These are phyloP conservation scores for Scleroderma citrinum DNA, from an alignment of 768 basidiomycete genomes.

Conservation along the genomic window DNA sequence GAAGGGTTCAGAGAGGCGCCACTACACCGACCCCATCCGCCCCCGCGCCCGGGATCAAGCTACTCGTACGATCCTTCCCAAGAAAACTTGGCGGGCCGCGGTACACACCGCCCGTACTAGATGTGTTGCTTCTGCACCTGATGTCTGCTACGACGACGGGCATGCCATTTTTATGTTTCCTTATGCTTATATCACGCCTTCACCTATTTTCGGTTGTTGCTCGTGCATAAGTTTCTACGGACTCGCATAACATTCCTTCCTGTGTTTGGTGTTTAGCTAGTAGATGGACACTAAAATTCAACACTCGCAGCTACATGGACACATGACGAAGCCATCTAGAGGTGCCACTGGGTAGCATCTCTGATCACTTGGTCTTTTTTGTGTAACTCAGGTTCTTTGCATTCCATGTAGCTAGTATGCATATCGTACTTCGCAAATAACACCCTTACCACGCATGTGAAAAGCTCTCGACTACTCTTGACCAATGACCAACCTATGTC, in stretches of 20 bases:
- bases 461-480: neutral
- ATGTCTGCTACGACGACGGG: conserved; percentile 11
- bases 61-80: conserved; percentile 15
- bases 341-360: conserved; percentile 6
- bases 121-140: neutral
- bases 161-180: neutral
- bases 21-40: conserved; percentile 49
- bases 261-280: neutral
- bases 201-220: conserved; percentile 10
- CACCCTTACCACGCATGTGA: too few species aligned
- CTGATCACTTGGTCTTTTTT: neutral
- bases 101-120: conserved; percentile 20
- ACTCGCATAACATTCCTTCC: conserved; percentile 6
- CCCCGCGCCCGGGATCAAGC: conserved; percentile 13
- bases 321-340: neutral
- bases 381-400: neutral
- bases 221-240: too few species aligned
- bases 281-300: conserved; percentile 2
- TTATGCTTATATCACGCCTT: conserved; percentile 5
- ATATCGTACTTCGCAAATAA: neutral
- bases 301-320: conserved; percentile 1
- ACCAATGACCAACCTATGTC: conserved; percentile 13
- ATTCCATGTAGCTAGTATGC: neutral
- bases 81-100: conserved; percentile 28
- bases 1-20: conserved; percentile 54